phyloP scores from a whole-genome alignment of 192 early-diverging fungal genomes.

The Physocladia obscura region DNA sequence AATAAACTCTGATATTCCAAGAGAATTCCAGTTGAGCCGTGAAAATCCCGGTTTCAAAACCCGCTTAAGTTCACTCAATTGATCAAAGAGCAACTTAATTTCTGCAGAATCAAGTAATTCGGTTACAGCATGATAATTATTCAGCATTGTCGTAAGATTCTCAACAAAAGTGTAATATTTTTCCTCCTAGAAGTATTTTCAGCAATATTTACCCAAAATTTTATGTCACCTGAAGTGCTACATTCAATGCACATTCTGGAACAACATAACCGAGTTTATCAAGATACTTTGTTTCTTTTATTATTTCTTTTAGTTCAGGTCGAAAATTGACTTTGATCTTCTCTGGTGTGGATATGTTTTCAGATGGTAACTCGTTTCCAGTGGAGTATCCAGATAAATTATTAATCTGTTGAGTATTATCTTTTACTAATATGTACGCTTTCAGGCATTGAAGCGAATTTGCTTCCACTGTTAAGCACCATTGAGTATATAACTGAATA shows the following conservation, averaged over 20 bases:
- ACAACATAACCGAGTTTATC: slow-evolving; percentile 58
- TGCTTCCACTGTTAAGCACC: slow-evolving; percentile 57
- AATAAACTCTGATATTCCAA: slow-evolving; percentile 65
- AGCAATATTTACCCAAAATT: not conserved
- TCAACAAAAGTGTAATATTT: slow-evolving; percentile 61
- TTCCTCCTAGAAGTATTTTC: slow-evolving; percentile 46
- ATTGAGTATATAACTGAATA: slow-evolving; percentile 51
- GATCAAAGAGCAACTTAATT: slow-evolving; percentile 48
- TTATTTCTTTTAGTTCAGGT: slow-evolving; percentile 57
- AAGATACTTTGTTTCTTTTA: slow-evolving; percentile 67
- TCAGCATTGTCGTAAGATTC: slow-evolving; percentile 56
- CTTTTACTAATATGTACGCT: slow-evolving; percentile 50
- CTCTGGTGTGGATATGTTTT: slow-evolving; percentile 29
- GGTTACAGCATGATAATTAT: slow-evolving; percentile 46
- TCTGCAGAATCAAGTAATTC: slow-evolving; percentile 56
- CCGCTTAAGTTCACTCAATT: slow-evolving; percentile 58
- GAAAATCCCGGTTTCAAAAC: slow-evolving; percentile 66
- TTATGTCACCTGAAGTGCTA: slow-evolving; percentile 53
- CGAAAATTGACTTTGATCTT: slow-evolving; percentile 55
- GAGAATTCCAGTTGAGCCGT: slow-evolving; percentile 63
- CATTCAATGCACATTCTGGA: slow-evolving; percentile 62
- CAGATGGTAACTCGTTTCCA: not conserved
- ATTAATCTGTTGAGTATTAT: slow-evolving; percentile 1
- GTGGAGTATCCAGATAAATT: not conserved
- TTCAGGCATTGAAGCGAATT: slow-evolving; percentile 61